Percentiles rank a stretch among this genome's conserved stretches.
These are phyloP conservation scores for Medicago truncatula DNA, from an alignment of 306 rosid genomes.

Conservation along the genomic window DNA sequence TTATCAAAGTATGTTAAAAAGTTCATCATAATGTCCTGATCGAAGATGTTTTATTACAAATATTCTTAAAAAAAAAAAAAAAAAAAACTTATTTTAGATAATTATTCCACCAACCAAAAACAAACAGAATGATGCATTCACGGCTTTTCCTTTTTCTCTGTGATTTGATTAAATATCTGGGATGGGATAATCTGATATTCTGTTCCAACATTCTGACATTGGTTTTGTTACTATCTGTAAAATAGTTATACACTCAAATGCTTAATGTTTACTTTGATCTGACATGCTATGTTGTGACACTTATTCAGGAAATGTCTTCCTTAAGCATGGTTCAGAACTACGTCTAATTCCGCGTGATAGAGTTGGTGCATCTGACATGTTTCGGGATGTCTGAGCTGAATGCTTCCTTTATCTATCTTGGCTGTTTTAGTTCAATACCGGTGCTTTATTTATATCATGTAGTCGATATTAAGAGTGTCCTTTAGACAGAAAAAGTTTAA, in stretches of 20 bases:
- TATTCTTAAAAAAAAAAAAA: not conserved
- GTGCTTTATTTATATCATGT: constrained; percentile 21
- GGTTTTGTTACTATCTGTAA: not conserved
- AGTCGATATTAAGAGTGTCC: not conserved
- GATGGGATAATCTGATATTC: not conserved
- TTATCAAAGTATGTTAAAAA: not conserved
- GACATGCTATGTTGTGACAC: not conserved
- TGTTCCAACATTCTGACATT: constrained; percentile 1
- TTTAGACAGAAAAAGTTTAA: not conserved
- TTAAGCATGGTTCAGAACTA: constrained; percentile 52
- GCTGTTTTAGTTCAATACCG: constrained; percentile 16
- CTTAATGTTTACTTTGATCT: not conserved
- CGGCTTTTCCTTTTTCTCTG: not conserved
- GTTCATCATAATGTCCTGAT: constrained; percentile 7
- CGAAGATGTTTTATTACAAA: not conserved
- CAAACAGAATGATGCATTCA: not conserved
- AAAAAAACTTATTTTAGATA: not conserved
- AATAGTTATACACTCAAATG: constrained; percentile 3
- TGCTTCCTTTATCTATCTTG: not conserved
- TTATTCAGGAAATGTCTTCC: constrained; percentile 50
- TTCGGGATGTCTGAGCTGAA: constrained; percentile 23
- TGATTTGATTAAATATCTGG: not conserved
- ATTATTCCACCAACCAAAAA: constrained; percentile 10
- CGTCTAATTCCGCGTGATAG: constrained; percentile 58
- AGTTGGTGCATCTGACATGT: constrained; percentile 45